These are phyloP conservation scores for Pseudomassariella vexata DNA, from an alignment of 2,329 filamentous ascomycete genomes.

Conservation along the genomic window DNA sequence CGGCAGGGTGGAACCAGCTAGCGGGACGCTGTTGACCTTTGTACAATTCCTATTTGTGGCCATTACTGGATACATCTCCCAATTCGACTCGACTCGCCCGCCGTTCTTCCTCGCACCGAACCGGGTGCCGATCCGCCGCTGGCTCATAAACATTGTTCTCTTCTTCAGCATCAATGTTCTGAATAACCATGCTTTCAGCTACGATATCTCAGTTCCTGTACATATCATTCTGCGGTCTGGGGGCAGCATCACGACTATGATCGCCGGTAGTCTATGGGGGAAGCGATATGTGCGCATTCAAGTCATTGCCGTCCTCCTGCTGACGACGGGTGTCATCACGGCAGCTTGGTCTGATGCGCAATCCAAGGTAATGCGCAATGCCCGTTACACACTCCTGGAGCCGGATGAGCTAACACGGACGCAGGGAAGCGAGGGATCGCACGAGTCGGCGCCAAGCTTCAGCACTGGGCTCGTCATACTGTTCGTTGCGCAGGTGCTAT, in stretches of 20 bases:
- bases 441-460: constrained; percentile 35
- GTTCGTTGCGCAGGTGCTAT: constrained; percentile 81
- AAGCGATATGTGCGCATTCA: constrained; percentile 80
- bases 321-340: constrained; percentile 81
- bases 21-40: constrained; percentile 85
- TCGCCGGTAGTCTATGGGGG: constrained; percentile 80
- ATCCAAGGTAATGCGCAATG: constrained; percentile 59
- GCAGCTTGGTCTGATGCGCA: constrained; percentile 87
- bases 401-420: constrained; percentile 17
- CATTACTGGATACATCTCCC: constrained; percentile 68
- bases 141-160: constrained; percentile 81
- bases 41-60: constrained; percentile 84
- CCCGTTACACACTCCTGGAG: no score
- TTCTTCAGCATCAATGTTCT: constrained; percentile 93
- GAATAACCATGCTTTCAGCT: constrained; percentile 97
- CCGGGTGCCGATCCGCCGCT: constrained; percentile 75
- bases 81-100: constrained; percentile 61
- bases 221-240: constrained; percentile 96
- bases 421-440: constrained; percentile 17
- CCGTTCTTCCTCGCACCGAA: constrained; percentile 72
- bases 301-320: constrained; percentile 70
- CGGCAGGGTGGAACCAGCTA: constrained; percentile 70
- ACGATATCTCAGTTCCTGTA: constrained; percentile 90
- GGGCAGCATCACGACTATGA: constrained; percentile 91
- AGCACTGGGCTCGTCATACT: constrained; percentile 73